phyloP scores from a whole-genome alignment of 176 grass and related monocot species.

The Neostapfia colusana region DNA sequence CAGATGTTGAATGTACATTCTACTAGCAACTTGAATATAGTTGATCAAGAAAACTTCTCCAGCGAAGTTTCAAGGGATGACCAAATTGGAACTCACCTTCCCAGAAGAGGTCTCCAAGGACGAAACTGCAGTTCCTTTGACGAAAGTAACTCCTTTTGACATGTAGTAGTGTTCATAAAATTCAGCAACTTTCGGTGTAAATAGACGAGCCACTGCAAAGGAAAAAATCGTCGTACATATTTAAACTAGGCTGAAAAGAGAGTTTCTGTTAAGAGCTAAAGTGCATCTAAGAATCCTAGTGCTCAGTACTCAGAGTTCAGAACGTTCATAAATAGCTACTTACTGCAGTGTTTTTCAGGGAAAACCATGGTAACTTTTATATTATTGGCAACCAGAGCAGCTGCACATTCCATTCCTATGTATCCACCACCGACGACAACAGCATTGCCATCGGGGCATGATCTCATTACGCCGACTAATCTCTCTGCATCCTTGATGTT shows the following conservation, averaged over 20 bases:
- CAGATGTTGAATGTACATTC: background rate
- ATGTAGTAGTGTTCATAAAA: constrained; percentile 81
- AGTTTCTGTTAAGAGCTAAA: background rate
- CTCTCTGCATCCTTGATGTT: constrained; percentile 42
- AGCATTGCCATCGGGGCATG: constrained; percentile 56
- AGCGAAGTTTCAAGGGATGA: background rate
- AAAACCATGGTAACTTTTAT: constrained; percentile 88
- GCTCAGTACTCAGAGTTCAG: background rate
- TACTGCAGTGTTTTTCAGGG: constrained; percentile 81
- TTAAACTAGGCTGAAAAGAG: background rate
- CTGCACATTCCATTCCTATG: constrained; percentile 91
- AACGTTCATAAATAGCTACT: constrained; percentile 29
- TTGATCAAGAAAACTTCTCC: background rate
- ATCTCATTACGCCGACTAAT: constrained; percentile 60
- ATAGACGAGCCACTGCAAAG: constrained; percentile 66
- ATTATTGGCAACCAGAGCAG: constrained; percentile 67
- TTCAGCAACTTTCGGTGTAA: constrained; percentile 69
- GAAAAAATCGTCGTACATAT: background rate
- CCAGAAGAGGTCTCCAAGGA: constrained; percentile 61
- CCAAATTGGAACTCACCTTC: constrained; percentile 39
- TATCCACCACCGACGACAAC: constrained; percentile 84
- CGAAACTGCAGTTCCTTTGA: constrained; percentile 57
- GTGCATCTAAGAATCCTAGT: background rate
- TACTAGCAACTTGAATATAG: background rate
- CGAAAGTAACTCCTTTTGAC: constrained; percentile 71